Evolutionary conservation across 768 basidiomycete species (phyloP).

Genomic region (Dendrothele bispora): DNA sequence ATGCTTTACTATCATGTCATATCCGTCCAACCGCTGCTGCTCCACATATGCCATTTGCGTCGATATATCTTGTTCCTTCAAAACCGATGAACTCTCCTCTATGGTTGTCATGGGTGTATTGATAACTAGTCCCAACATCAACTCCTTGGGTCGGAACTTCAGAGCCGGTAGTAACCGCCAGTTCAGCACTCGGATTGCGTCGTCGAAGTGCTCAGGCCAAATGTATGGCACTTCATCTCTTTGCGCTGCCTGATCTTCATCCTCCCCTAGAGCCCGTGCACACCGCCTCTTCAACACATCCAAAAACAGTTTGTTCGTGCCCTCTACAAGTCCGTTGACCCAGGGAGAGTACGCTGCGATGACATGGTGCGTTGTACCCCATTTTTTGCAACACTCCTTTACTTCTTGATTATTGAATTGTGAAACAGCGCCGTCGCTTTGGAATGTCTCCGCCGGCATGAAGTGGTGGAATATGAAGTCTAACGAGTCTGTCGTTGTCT

Average conservation of each 20-base stretch:
- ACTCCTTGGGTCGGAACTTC: slow-evolving; percentile 9
- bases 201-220: slow-evolving; percentile 26
- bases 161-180: slow-evolving; percentile 17
- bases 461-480: slow-evolving; percentile 11
- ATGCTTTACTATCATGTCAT: slow-evolving; percentile 13
- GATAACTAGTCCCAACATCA: slow-evolving; percentile 4
- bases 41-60: slow-evolving; percentile 21
- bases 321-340: slow-evolving; percentile 29
- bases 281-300: slow-evolving; percentile 16
- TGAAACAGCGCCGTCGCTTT: slow-evolving; percentile 27
- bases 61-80: slow-evolving; percentile 2
- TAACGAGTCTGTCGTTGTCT: not conserved
- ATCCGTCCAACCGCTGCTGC: slow-evolving; percentile 16
- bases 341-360: slow-evolving; percentile 23
- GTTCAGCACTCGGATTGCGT: slow-evolving; percentile 20
- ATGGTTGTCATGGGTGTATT: slow-evolving; percentile 5
- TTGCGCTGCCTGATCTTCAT: not conserved
- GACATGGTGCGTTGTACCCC: slow-evolving; percentile 7
- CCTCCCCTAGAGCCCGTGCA: slow-evolving; percentile 18
- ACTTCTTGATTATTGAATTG: slow-evolving; percentile 26
- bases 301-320: slow-evolving; percentile 21
- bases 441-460: slow-evolving; percentile 16
- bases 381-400: slow-evolving; percentile 10
- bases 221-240: slow-evolving; percentile 11
- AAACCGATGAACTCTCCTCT: slow-evolving; percentile 16